Percentiles rank a stretch among this genome's conserved stretches.
Conservation (phyloP, 2,329 filamentous ascomycete species). For the Stenocarpella maydis region DNA sequence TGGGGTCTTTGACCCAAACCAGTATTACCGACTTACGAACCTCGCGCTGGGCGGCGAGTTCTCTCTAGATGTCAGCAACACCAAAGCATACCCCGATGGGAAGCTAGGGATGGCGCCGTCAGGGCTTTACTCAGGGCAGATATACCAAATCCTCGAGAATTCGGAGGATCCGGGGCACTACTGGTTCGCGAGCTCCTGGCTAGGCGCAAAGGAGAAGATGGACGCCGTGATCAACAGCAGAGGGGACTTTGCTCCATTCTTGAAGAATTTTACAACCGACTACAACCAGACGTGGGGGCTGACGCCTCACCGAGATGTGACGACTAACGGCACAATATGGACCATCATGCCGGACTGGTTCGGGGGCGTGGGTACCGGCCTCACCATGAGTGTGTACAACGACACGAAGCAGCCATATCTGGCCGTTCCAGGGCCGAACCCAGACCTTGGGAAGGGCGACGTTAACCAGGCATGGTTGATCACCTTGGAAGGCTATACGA, state of each 20-base stretch:
- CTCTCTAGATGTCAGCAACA: slow-evolving; percentile 18
- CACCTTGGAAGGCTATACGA: neutral
- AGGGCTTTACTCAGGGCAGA: slow-evolving; percentile 19
- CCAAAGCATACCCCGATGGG: slow-evolving; percentile 6
- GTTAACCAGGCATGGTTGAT: slow-evolving; percentile 17
- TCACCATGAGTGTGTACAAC: slow-evolving; percentile 15
- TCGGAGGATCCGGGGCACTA: slow-evolving; percentile 6
- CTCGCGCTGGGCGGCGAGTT: slow-evolving; percentile 27
- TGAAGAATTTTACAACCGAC: slow-evolving; percentile 12
- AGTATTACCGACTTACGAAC: slow-evolving; percentile 26
- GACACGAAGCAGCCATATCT: slow-evolving; percentile 12
- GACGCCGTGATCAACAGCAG: slow-evolving; percentile 16
- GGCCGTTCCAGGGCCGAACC: neutral
- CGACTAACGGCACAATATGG: slow-evolving; percentile 19
- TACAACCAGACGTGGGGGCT: slow-evolving; percentile 22
- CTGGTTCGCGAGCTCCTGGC: slow-evolving; percentile 14
- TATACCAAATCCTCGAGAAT: slow-evolving; percentile 24
- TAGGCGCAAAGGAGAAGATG: slow-evolving; percentile 21
- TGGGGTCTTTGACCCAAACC: slow-evolving; percentile 27
- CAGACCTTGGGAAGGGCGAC: neutral
- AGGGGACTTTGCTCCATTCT: slow-evolving; percentile 13
- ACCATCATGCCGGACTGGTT: slow-evolving; percentile 23
- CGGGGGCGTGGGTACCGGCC: neutral
- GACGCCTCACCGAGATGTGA: neutral
- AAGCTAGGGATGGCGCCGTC: slow-evolving; percentile 2